A percentile compares a stretch with the other conserved stretches of the same genome.
Conservation (phyloP, 345 rosid genomes). For the Melaleuca alternifolia region DNA sequence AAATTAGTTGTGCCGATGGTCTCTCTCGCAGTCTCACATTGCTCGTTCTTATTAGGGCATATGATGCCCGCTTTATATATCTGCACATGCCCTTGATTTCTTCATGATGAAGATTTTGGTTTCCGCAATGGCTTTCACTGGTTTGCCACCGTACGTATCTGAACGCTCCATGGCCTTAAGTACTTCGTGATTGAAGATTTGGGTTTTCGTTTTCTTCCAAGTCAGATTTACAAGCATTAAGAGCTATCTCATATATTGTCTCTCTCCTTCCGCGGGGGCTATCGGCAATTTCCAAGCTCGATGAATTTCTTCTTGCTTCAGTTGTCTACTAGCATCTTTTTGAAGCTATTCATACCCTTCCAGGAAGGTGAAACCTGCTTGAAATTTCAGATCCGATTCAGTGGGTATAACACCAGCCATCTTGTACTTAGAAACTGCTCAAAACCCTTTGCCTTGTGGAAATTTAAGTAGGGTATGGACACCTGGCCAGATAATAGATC, state of each 20-base stretch:
- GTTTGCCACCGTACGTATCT: not conserved
- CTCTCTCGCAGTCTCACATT: not conserved
- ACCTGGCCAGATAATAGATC: not conserved
- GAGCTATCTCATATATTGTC: not conserved
- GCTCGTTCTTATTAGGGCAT: not conserved
- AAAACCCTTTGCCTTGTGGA: not conserved
- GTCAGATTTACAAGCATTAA: not conserved
- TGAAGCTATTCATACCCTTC: not conserved
- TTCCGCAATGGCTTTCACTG: not conserved
- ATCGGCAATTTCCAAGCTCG: not conserved
- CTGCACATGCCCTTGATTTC: not conserved
- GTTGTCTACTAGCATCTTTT: not conserved
- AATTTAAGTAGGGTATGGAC: not conserved
- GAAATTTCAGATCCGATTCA: not conserved
- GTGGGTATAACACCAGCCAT: not conserved
- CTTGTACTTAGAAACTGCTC: not conserved
- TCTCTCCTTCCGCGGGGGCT: not conserved
- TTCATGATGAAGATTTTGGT: not conserved
- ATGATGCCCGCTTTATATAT: not conserved
- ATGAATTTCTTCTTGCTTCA: not conserved
- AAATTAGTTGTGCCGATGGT: not conserved
- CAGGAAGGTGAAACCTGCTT: not conserved
- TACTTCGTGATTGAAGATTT: not conserved
- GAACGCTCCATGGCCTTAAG: not conserved
- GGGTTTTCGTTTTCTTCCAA: not conserved